phyloP scores from a whole-genome alignment of 176 grass and related monocot species.

The Carex pumila region DNA sequence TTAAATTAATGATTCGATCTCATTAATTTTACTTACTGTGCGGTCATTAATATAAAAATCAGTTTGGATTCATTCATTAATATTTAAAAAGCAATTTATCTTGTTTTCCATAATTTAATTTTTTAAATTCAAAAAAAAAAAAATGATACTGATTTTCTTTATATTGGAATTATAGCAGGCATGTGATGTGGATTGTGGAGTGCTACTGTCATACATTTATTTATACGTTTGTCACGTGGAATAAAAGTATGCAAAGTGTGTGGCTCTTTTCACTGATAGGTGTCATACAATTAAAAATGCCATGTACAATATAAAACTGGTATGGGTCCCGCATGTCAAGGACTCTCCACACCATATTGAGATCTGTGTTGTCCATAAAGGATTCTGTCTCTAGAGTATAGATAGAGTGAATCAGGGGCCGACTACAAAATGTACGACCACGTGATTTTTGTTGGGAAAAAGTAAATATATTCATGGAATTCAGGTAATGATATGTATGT shows the following conservation, averaged over 20 bases:
- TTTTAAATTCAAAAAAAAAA: too few relatives aligned
- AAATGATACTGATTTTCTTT: neutral
- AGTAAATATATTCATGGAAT: neutral
- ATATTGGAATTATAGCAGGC: neutral
- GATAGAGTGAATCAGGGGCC: neutral
- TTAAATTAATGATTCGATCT: too few relatives aligned
- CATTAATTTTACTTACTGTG: too few relatives aligned
- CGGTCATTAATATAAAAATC: too few relatives aligned
- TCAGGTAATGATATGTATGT: neutral
- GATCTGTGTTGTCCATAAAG: neutral
- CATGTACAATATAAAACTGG: neutral
- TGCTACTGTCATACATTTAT: neutral
- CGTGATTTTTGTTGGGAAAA: neutral
- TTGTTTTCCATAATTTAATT: too few relatives aligned
- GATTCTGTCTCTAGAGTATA: neutral
- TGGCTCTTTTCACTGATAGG: neutral
- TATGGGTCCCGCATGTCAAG: neutral
- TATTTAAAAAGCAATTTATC: too few relatives aligned
- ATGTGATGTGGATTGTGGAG: neutral
- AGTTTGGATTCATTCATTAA: too few relatives aligned
- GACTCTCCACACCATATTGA: neutral
- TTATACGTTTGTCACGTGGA: neutral
- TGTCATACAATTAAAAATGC: neutral
- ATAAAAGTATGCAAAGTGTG: neutral
- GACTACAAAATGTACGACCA: neutral